Conservation (phyloP, 2,329 filamentous ascomycete species). For the Fusarium nurragi region DNA sequence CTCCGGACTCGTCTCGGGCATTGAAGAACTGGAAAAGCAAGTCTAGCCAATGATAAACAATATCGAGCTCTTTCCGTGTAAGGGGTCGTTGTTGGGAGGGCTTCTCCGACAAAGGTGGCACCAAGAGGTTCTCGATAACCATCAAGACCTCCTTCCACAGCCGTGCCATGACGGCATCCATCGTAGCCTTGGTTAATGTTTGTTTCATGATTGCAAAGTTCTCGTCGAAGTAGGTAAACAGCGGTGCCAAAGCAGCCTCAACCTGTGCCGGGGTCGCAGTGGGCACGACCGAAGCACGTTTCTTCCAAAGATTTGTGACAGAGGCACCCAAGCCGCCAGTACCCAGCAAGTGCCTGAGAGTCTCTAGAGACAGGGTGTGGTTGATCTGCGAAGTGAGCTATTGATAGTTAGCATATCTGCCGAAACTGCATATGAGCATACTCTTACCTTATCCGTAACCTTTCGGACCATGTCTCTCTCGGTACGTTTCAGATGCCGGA, state of each 20-base stretch:
- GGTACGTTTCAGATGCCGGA: conserved; percentile 91
- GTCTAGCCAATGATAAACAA: conserved; percentile 94
- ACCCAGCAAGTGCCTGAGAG: conserved; percentile 77
- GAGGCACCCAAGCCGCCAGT: conserved; percentile 75
- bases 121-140: conserved; percentile 88
- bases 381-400: conserved; percentile 94
- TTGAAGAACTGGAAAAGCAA: conserved; percentile 95
- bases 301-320: conserved; percentile 75
- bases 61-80: conserved; percentile 86
- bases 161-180: conserved; percentile 97
- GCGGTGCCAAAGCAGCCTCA: conserved; percentile 80
- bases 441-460: conserved; percentile 91
- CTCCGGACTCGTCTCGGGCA: conserved; percentile 82
- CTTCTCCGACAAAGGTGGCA: conserved; percentile 95
- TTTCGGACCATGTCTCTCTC: conserved; percentile 98
- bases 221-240: conserved; percentile 96
- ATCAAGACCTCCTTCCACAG: conserved; percentile 97
- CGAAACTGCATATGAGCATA: not conserved
- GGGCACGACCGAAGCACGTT: conserved; percentile 63
- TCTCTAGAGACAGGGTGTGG: conserved; percentile 83
- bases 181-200: conserved; percentile 92
- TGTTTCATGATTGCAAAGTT: conserved; percentile 99
- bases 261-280: conserved; percentile 76
- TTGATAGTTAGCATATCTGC: conserved; percentile 14
- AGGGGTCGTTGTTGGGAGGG: conserved; percentile 86